Conservation (phyloP, 208 protist species). For the Leishmania arabica region DNA sequence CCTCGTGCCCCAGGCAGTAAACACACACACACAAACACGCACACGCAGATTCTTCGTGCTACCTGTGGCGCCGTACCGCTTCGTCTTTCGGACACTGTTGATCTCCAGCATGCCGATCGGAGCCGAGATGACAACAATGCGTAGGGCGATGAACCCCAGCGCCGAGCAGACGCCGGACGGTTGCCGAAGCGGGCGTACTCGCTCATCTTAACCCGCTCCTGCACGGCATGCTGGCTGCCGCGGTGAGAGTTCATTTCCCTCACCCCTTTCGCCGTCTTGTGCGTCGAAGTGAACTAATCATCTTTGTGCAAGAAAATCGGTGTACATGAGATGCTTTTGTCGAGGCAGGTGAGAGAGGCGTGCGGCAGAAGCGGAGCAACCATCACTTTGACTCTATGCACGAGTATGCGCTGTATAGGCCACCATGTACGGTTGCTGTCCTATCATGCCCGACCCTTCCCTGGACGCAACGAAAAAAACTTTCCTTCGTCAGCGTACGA, state of each 20-base stretch:
- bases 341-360: too few relatives aligned
- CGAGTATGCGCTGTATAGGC: too few relatives aligned
- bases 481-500: too few relatives aligned
- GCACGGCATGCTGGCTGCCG: slow-evolving; percentile 13
- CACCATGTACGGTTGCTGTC: too few relatives aligned
- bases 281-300: background rate
- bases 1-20: slow-evolving; percentile 58
- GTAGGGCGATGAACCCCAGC: slow-evolving; percentile 41
- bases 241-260: slow-evolving; percentile 6
- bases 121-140: slow-evolving; percentile 45
- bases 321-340: too few relatives aligned
- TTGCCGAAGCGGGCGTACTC: slow-evolving; percentile 35
- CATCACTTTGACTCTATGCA: too few relatives aligned
- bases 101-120: slow-evolving; percentile 54
- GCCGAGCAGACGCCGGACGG: slow-evolving; percentile 40
- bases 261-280: slow-evolving; percentile 25
- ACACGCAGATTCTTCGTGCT: slow-evolving; percentile 32
- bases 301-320: slow-evolving; percentile 1
- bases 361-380: too few relatives aligned
- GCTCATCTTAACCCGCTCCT: slow-evolving; percentile 16
- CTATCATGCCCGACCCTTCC: too few relatives aligned
- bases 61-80: slow-evolving; percentile 16
- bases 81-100: slow-evolving; percentile 26
- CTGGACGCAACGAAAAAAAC: too few relatives aligned
- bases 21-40: slow-evolving; percentile 16